phyloP scores from a whole-genome alignment of 2,329 filamentous ascomycete species.

The Paraconiothyrium sp. region DNA sequence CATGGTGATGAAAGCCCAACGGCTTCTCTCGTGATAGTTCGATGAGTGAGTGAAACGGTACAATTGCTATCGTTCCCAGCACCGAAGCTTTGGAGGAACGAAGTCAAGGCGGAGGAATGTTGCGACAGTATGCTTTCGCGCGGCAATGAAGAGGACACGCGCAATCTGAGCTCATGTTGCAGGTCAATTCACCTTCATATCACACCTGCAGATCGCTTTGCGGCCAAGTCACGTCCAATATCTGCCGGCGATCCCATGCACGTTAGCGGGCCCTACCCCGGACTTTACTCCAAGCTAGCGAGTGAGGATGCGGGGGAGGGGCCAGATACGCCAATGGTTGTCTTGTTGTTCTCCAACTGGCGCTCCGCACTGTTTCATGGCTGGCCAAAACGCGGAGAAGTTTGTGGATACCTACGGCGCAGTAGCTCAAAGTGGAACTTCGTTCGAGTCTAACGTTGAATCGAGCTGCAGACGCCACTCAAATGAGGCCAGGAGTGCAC shows the following conservation, averaged over 20 bases:
- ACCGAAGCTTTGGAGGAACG: background rate
- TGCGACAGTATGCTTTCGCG: constrained; percentile 2
- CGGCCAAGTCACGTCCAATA: constrained; percentile 23
- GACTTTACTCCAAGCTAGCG: constrained; percentile 24
- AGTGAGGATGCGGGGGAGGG: constrained; percentile 34
- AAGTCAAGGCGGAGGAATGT: background rate
- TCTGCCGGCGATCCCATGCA: constrained; percentile 32
- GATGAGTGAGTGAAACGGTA: background rate
- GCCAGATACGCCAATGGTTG: background rate
- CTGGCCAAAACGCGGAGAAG: background rate
- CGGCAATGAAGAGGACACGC: constrained; percentile 1
- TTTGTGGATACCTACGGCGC: background rate
- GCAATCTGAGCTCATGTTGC: background rate
- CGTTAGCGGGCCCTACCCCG: constrained; percentile 27
- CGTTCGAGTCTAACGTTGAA: background rate
- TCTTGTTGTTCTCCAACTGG: background rate
- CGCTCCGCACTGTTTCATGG: background rate
- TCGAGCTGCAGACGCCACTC: background rate
- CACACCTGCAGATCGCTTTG: constrained; percentile 23
- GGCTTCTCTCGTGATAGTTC: background rate
- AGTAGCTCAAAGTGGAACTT: background rate
- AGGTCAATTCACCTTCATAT: constrained; percentile 16
- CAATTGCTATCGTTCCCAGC: no score
- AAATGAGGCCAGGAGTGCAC: background rate
- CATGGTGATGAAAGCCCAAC: constrained; percentile 25